Conservation (phyloP, 306 rosid genomes). For the Lagenaria siceraria region DNA sequence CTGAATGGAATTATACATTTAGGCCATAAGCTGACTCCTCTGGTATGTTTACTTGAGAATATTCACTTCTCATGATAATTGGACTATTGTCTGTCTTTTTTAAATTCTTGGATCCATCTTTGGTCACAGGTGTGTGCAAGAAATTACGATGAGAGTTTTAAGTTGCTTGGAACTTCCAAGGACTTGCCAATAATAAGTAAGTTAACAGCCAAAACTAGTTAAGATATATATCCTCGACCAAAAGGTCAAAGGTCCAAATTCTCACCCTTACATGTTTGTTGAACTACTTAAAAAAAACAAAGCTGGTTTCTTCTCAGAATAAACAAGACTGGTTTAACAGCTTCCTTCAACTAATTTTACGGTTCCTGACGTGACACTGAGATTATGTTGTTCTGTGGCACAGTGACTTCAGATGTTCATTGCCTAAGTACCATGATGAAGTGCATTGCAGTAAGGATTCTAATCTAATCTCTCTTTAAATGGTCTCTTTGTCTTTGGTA, state of each 20-base stretch:
- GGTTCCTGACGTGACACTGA: conserved; percentile 10
- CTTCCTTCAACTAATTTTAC: background rate
- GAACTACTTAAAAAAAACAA: background rate
- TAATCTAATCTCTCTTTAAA: background rate
- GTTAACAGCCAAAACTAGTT: conserved; percentile 15
- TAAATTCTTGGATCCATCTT: background rate
- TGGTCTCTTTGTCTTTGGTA: background rate
- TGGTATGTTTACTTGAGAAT: background rate
- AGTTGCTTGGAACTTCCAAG: conserved; percentile 74
- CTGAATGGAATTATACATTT: background rate
- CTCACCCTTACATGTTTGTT: background rate
- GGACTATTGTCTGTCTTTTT: background rate
- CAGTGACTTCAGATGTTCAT: conserved; percentile 71
- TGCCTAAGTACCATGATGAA: conserved; percentile 87
- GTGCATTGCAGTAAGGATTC: conserved; percentile 78
- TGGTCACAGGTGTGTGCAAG: conserved; percentile 48
- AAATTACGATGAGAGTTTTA: conserved; percentile 39
- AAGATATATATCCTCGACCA: background rate
- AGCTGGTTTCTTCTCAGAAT: background rate
- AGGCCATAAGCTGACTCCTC: background rate
- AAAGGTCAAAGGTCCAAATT: too few species aligned
- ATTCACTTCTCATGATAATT: background rate
- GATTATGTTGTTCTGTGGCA: conserved; percentile 11
- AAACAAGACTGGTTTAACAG: background rate
- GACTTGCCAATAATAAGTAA: conserved; percentile 94